Base-by-base conservation (phyloP, 768 basidiomycete genomes). In the Termitomyces titanicus region DNA sequence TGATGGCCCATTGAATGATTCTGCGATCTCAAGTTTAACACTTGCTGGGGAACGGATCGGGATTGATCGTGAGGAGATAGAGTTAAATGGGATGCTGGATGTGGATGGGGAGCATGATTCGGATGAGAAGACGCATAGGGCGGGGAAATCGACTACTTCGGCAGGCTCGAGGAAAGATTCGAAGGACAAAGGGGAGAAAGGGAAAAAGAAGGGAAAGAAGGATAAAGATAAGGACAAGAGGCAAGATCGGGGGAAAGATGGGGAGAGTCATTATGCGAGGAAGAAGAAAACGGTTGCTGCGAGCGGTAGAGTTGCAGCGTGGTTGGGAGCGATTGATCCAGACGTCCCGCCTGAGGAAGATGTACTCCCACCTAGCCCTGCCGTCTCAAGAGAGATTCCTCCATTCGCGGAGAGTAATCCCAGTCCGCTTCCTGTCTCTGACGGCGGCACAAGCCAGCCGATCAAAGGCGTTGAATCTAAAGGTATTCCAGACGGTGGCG, bases 231-330 rank as follows among this genome's bases (percentile, higher is more conserved):
- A 66, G 37, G 66, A 65, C 40, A 66, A 64, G 55, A 64, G 57
- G 33, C 57, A 61, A 4, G 53, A 59, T 51, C 11, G 60, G 54
- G 60, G 51, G 5, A 61, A 56, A 60, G 53, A 68, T 60, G 58
- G 42, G 57, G 56, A 69, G 61, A 50, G 65, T 58, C 18, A 67
- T 63, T 57, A 53, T 63, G 54, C 66, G 43, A 57, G 57, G 47
- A 60, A 33, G 34, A 62, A 56, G 56, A 64, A 58, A 52, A 63
- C 47, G 24, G 56, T 64, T 10, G 68, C 82, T 51, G 82, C 83
- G 10, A 86, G 87, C 56, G 88, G 88, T 7, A 73, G 87, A 22
- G 84, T 92, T n/a, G 78, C 89, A 9, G 88, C 85, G 8, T 92
- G 89, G 89, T 62, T 92, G 56, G 89, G 85, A 27, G 76, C 71